These are phyloP conservation scores for Diaporthe longicolla DNA, from an alignment of 2,329 filamentous ascomycete genomes.

Conservation along the genomic window DNA sequence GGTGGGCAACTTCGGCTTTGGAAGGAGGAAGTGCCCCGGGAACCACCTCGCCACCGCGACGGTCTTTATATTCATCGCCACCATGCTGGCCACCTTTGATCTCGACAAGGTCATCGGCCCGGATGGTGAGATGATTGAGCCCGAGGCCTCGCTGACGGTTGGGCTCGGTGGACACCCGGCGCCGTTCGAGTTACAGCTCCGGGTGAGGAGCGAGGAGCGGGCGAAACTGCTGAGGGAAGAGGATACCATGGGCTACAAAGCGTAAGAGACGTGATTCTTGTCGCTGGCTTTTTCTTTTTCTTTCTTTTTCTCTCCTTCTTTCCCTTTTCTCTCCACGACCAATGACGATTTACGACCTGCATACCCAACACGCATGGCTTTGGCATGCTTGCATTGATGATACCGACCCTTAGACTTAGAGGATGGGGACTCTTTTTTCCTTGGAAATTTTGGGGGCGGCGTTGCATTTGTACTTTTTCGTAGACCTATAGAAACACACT, in stretches of 20 bases:
- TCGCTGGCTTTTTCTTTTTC: neutral
- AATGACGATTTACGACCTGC: constrained; percentile 32
- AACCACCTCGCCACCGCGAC: constrained; percentile 45
- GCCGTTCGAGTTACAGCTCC: constrained; percentile 43
- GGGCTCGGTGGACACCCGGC: constrained; percentile 46
- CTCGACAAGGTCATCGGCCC: constrained; percentile 43
- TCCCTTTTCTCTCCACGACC: neutral
- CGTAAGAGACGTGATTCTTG: neutral
- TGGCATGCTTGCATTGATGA: constrained; percentile 29
- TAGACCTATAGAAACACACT: constrained; percentile 19
- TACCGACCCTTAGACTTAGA: constrained; percentile 35
- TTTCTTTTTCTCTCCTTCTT: neutral
- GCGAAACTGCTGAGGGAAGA: constrained; percentile 32
- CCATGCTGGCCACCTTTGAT: constrained; percentile 47
- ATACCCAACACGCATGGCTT: constrained; percentile 19
- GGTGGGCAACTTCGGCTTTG: constrained; percentile 66
- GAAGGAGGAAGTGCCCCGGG: constrained; percentile 59
- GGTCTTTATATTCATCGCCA: constrained; percentile 56
- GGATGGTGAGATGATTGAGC: constrained; percentile 44
- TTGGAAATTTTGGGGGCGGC: neutral
- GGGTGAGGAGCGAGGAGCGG: constrained; percentile 35
- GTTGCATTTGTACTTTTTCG: neutral
- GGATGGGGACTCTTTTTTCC: neutral
- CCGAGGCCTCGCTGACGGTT: constrained; percentile 43
- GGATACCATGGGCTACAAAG: neutral